Evolutionary conservation across 208 protist species (phyloP).

Genomic region (Leishmania major): DNA sequence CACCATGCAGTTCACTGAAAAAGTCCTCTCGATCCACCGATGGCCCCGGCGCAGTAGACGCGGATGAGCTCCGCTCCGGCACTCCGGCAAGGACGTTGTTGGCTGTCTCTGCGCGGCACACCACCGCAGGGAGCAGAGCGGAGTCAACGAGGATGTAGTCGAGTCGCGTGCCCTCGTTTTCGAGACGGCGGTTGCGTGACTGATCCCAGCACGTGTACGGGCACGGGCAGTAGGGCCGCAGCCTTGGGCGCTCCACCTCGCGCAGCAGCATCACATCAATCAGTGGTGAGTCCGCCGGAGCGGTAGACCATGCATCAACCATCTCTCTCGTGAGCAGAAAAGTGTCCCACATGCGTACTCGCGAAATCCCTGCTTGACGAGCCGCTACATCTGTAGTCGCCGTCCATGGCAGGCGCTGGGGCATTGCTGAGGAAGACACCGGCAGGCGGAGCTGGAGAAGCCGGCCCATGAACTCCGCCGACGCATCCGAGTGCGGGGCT

Average conservation of each 20-base stretch:
- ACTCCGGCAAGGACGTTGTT: conserved; percentile 56
- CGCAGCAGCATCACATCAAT: conserved; percentile 19
- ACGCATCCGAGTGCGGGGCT: conserved; percentile 69
- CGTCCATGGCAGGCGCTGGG: conserved; percentile 10
- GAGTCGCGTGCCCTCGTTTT: conserved; percentile 88
- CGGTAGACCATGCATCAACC: background rate
- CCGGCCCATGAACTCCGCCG: conserved; percentile 53
- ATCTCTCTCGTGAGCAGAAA: conserved; percentile 42
- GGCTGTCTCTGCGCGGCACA: conserved; percentile 44
- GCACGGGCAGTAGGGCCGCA: conserved; percentile 56
- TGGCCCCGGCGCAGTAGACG: too few species aligned
- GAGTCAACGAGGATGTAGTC: conserved; percentile 91
- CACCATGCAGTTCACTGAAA: conserved; percentile 72
- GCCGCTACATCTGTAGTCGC: background rate
- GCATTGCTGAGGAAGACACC: conserved; percentile 21
- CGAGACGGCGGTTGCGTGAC: conserved; percentile 78
- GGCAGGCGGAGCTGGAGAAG: conserved; percentile 41
- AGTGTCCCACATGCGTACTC: conserved; percentile 44
- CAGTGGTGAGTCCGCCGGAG: background rate
- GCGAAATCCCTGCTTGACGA: background rate
- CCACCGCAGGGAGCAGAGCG: conserved; percentile 44
- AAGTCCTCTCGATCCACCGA: conserved; percentile 31
- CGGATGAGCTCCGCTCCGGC: background rate
- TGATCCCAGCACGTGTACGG: conserved; percentile 94
- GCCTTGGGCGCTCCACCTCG: conserved; percentile 18